Evolutionary conservation across 805 yeast genomes (phyloP), one percentile per base, ranked within the genome.

Genomic region (Saturnispora sanitii): DNA sequence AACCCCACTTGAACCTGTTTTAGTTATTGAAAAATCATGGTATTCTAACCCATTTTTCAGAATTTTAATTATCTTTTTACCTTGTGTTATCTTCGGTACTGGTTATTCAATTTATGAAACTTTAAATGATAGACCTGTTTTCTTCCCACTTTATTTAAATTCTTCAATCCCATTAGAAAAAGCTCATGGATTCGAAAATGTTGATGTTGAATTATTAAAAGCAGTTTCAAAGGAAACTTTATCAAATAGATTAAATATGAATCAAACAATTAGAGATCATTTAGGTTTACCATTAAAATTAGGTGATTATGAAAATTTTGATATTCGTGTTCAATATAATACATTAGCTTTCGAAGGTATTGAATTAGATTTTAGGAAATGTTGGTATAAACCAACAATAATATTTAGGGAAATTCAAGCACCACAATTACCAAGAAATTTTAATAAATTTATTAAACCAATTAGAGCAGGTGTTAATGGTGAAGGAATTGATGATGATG

Each of bases 281-380:
- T 49, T 60, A 32, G 66, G 65, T 0, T 47, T 60, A 6, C 67
- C 67, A 4, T 46, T 62, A 16, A 44, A 47, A 16, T 40, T 60
- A 20, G 59, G 60, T 0, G 50, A 46, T 2, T 48, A 52, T 29
- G 58, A 57, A 15, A 45, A 43, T 16, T 61, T 62, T 43, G 53
- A 57, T 15, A 57, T 61, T 13, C 43, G 36, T 12, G 48, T 62
- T 6, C 58, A 61, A 34, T 61, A 53, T 40, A 51, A 50, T 29
- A 55, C 51, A 32, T 43, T 50, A 30, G 49, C 55, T 4, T 48
- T 59, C 37, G 59, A 55, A 43, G 67, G 67, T 2, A 23, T 56
- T 5, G 54, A 57, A 34, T 42, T 62, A 7, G 62, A 59, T 37
- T 57, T 56, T 25, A 52, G 57, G 3, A 49, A 47, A 28, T 41